Evolutionary conservation across 2,329 filamentous ascomycete species (phyloP), one percentile per base, ranked within the genome.

Genomic region (Lachnellula occidentalis): DNA sequence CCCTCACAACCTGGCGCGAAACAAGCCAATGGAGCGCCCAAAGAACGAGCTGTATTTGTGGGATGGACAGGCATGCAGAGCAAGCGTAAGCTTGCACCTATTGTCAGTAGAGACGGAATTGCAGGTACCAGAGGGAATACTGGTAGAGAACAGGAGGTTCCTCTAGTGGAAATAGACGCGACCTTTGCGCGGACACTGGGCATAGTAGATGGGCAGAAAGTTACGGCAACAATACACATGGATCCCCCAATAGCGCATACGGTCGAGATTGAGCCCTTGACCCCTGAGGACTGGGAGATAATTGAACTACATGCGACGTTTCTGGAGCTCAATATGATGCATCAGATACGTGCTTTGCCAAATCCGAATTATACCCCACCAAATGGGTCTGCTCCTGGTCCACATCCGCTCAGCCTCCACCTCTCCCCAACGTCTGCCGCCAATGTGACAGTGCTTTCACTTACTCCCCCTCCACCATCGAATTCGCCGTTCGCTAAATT

Each of bases 21-120:
- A 48, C 74, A 77, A 61, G 66, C 74, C 24, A 75, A 76, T 64
- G 67, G 75, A 39, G 70, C 76, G 50, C 69, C 75, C 6, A 72
- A 75, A 51, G 81, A 83, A 63, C 82, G 80, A 66, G 95, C 89
- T 47, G 78, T 95, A 64, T 99, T 88, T 69, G 78, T 95, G 56
- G 94, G 94, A 70, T 99, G 94, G 94, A 96, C 94, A 11, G 94
- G 94, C 64, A 95, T 99, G 90, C 88, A 91, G 61, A 96, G 92
- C 76, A 95, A 92, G 78, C 84, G 89, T 67, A 88, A 85, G 70
- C 75, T 88, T 62, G 82, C 85, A 12, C 82, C 89, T 0, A 79
- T 92, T 27, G 83, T 94, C 27, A 80, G 82, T 54, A 83, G 86
- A 62, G 88, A 94, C 67, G 87, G 89, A 1, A 79, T 91, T 63